Conservation (phyloP, 805 yeast genomes). For the Candida takata region DNA sequence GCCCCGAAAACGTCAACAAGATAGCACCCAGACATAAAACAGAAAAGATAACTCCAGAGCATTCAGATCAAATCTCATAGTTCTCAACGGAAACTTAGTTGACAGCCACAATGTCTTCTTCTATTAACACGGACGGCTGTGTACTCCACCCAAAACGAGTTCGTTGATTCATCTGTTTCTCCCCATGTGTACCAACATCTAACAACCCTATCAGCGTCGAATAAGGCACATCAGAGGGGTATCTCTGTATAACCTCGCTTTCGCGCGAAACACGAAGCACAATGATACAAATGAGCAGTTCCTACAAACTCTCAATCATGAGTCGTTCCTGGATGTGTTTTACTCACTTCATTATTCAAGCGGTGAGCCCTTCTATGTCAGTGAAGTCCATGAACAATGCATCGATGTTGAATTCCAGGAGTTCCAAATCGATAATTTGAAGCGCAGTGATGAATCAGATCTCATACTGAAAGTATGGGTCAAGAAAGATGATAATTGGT, state of each 20-base stretch:
- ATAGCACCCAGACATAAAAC: too few species aligned
- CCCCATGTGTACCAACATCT: not conserved
- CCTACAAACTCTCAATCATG: constrained; percentile 23
- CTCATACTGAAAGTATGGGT: constrained; percentile 13
- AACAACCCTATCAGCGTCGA: constrained; percentile 14
- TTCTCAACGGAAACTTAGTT: too few species aligned
- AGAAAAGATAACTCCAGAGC: not conserved
- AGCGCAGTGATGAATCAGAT: not conserved
- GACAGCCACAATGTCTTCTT: not conserved
- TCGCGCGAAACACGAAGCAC: constrained; percentile 2
- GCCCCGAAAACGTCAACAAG: too few species aligned
- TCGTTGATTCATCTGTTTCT: not conserved
- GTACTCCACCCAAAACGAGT: constrained; percentile 14
- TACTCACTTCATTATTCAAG: constrained; percentile 27
- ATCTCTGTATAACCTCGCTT: constrained; percentile 13
- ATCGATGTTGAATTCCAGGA: constrained; percentile 27
- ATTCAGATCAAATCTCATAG: too few species aligned
- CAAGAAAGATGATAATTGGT: constrained; percentile 4
- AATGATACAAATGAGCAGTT: constrained; percentile 12
- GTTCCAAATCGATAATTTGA: constrained; percentile 13
- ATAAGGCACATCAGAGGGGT: constrained; percentile 17
- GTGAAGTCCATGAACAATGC: constrained; percentile 26
- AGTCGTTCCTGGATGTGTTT: constrained; percentile 28
- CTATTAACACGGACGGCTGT: constrained; percentile 10
- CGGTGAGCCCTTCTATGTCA: constrained; percentile 27